Conservation (phyloP, 2,329 filamentous ascomycete genomes). For the Microdochium nivale region DNA sequence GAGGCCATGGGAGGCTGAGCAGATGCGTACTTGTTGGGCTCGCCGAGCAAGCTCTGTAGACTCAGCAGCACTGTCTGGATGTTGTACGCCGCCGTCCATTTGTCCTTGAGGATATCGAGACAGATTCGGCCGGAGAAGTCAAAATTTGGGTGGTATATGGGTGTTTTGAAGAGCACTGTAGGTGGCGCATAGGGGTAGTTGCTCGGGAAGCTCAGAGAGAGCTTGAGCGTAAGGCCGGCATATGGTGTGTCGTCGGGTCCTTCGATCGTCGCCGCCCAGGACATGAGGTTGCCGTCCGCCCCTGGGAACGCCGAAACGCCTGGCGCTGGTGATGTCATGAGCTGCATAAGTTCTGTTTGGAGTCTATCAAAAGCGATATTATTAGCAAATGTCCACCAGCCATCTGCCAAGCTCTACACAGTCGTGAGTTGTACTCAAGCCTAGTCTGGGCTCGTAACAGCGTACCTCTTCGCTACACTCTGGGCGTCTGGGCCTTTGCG, state of each 20-base stretch:
- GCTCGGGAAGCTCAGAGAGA: constrained; percentile 79
- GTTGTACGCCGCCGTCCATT: constrained; percentile 98
- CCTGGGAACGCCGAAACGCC: constrained; percentile 94
- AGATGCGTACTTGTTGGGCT: constrained; percentile 89
- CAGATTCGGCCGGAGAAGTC: constrained; percentile 97
- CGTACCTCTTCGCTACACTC: constrained; percentile 70
- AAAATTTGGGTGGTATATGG: constrained; percentile 98
- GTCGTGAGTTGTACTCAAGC: background rate
- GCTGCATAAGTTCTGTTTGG: constrained; percentile 95
- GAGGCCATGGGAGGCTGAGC: constrained; percentile 8
- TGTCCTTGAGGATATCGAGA: constrained; percentile 96
- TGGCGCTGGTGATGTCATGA: constrained; percentile 91
- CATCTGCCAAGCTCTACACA: background rate
- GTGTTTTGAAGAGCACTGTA: constrained; percentile 92
- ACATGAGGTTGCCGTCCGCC: constrained; percentile 79
- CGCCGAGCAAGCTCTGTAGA: constrained; percentile 87
- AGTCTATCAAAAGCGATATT: constrained; percentile 46
- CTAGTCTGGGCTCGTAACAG: constrained; percentile 1
- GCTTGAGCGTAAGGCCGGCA: constrained; percentile 79
- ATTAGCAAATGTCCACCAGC: background rate
- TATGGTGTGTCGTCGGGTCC: constrained; percentile 91
- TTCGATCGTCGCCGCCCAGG: constrained; percentile 89
- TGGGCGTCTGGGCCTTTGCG: constrained; percentile 57
- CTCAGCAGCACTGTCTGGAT: constrained; percentile 89
- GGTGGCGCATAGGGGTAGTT: constrained; percentile 93